These are phyloP conservation scores for Candida wancherniae DNA, from an alignment of 805 yeast genomes.

Conservation along the genomic window DNA sequence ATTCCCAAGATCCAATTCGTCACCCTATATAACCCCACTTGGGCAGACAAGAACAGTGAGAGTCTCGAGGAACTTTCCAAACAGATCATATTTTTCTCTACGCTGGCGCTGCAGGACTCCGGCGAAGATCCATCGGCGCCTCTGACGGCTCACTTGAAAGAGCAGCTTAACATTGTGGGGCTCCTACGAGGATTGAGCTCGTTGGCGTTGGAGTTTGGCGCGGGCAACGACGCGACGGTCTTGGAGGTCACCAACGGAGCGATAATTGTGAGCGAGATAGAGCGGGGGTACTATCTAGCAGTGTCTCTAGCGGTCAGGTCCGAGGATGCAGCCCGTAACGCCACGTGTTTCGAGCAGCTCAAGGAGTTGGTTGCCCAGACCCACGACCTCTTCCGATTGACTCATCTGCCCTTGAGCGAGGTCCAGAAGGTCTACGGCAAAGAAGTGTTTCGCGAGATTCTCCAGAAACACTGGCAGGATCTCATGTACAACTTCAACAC, in stretches of 20 bases:
- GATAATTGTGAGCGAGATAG: conserved; percentile 23
- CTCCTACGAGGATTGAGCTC: conserved; percentile 34
- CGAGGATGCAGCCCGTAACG: conserved; percentile 13
- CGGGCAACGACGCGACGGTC: conserved; percentile 13
- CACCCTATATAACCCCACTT: conserved; percentile 29
- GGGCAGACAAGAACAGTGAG: conserved; percentile 23
- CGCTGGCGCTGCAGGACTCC: conserved; percentile 10
- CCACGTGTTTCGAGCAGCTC: conserved; percentile 24
- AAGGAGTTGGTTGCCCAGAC: conserved; percentile 18
- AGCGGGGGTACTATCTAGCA: conserved; percentile 23
- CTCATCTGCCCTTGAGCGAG: conserved; percentile 22
- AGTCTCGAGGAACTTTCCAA: conserved; percentile 25
- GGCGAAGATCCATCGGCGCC: neutral
- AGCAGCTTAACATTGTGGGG: conserved; percentile 31
- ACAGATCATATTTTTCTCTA: conserved; percentile 31
- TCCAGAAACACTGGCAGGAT: conserved; percentile 26
- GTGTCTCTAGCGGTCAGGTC: conserved; percentile 21
- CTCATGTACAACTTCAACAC: conserved; percentile 25
- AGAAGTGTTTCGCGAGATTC: conserved; percentile 14
- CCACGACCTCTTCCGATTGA: conserved; percentile 23
- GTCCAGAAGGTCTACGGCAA: conserved; percentile 16
- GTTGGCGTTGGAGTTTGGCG: conserved; percentile 24
- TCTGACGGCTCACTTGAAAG: conserved; percentile 4
- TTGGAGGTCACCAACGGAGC: conserved; percentile 25
- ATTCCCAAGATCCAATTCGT: conserved; percentile 20